These are phyloP conservation scores for Botrytis paeoniae DNA, from an alignment of 2,329 filamentous ascomycete species.

Conservation along the genomic window DNA sequence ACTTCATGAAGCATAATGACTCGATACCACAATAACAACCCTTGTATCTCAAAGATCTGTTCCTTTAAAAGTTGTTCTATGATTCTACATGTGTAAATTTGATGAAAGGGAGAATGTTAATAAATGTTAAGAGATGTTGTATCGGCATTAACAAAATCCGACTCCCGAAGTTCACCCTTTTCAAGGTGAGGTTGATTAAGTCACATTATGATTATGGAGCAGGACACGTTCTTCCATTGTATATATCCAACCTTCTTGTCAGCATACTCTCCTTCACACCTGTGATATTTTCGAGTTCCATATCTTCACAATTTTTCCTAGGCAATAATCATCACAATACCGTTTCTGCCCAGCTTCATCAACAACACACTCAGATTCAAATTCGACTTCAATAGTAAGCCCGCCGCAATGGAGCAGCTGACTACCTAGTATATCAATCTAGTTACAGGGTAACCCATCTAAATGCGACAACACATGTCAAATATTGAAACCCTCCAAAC, in stretches of 20 bases:
- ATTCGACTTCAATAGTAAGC: background rate
- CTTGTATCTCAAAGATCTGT: background rate
- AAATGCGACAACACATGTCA: background rate
- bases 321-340: fast-evolving
- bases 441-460: too few species aligned
- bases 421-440: background rate
- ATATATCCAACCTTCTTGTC: background rate
- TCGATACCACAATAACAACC: background rate
- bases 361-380: background rate
- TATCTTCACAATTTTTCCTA: fast-evolving
- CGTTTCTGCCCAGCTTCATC: background rate
- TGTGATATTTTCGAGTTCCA: fast-evolving
- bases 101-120: background rate
- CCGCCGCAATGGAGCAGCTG: fast-evolving
- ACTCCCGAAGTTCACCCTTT: background rate
- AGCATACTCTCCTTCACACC: background rate
- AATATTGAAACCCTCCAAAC: background rate
- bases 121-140: background rate
- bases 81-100: background rate
- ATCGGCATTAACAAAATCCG: background rate
- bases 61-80: background rate
- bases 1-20: background rate
- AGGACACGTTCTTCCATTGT: background rate
- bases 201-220: background rate
- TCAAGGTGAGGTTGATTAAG: background rate